Evolutionary conservation across 352 stramenopile species (phyloP), one percentile per base, ranked within the genome.

Genomic region (Phytopythium helicoides): DNA sequence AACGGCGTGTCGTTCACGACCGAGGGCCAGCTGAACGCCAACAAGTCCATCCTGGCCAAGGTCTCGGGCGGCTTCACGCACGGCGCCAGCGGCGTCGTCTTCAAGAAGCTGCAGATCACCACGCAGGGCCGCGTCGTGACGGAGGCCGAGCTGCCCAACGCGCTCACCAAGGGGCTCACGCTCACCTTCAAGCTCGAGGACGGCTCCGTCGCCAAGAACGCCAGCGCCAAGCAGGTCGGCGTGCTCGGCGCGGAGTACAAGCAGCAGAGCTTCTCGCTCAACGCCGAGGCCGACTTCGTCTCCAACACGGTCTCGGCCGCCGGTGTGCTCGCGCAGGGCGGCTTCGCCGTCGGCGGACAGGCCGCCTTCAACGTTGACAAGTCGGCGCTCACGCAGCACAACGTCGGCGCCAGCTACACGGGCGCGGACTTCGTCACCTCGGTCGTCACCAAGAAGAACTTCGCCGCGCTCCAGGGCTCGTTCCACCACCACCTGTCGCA

Each of bases 31-130:
- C 71, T 93, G 58, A 81, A 58, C 64, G 67, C 61, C 71, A 90
- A 91, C 76, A 93, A 93, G 72, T 81, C 76, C 47, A 93, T 93
- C 64, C 64, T 90, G 23, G 82, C 78, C 56, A 93, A 93, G 75
- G 66, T 93, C 49, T 76, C 76, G 51, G 73, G 79, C 49, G 79
- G 73, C 64, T 92, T 90, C 67, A 88, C 79, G 54, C 79, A 89
- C 68, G 57, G 59, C 36, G 63, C 63, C 39, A 86, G 67, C 52
- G 73, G 80, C 40, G 71, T 90, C 19, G 73, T 87, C 37, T 88
- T 91, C 62, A 91, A 88, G 77, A 93, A 93, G 76, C 76, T 93
- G 56, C 82, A 93, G 73, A 78, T 90, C 53, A 91, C 80, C 31
- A 93, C 80, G 18, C 75, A 89, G 58, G 82, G 82, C 38, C 75